phyloP scores from a whole-genome alignment of 2,329 filamentous ascomycete genomes.

The Colletotrichum musicola region DNA sequence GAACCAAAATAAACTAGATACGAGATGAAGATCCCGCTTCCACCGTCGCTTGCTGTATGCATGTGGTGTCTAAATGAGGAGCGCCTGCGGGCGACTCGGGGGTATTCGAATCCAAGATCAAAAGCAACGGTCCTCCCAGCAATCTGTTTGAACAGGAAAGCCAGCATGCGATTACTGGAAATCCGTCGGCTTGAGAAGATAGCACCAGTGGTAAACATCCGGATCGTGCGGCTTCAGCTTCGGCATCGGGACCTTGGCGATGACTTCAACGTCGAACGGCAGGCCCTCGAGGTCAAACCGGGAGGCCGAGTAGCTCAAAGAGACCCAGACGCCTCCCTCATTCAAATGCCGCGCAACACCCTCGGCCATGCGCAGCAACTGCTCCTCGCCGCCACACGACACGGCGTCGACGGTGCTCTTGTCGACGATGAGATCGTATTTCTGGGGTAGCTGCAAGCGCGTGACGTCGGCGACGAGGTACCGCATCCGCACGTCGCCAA shows the following conservation, averaged over 20 bases:
- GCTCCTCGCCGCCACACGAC: conserved; percentile 57
- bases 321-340: conserved; percentile 58
- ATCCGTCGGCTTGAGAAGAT: conserved; percentile 52
- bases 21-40: neutral
- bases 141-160: neutral
- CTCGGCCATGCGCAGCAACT: conserved; percentile 53
- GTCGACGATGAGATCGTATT: conserved; percentile 60
- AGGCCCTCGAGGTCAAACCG: conserved; percentile 55
- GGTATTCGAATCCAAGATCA: no score
- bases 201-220: conserved; percentile 61
- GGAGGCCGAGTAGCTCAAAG: conserved; percentile 59
- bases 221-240: conserved; percentile 58
- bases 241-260: conserved; percentile 56
- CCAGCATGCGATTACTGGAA: neutral
- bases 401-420: conserved; percentile 64
- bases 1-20: conserved; percentile 7
- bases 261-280: conserved; percentile 56
- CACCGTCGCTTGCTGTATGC: neutral
- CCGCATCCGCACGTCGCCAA: conserved; percentile 58
- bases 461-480: conserved; percentile 62
- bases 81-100: no score
- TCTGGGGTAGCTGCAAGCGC: conserved; percentile 44
- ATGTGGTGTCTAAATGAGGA: no score
- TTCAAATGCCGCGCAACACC: conserved; percentile 52
- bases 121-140: neutral